Conservation (phyloP, 140 eudicot genomes). For the Artemisia princeps region DNA sequence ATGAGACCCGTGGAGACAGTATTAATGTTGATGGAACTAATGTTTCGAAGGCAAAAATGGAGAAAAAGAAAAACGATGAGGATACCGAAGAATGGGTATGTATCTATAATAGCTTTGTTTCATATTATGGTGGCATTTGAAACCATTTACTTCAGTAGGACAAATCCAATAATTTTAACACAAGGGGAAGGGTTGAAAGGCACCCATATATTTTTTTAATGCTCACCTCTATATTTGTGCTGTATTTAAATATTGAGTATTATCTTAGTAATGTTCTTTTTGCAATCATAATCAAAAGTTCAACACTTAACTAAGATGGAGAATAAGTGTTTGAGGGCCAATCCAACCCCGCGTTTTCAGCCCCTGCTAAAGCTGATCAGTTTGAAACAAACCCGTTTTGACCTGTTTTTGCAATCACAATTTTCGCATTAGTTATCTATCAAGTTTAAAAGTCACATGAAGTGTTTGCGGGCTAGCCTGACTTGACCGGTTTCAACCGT, state of each 20-base stretch:
- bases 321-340: too few relatives aligned
- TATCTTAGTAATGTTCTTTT: too few relatives aligned
- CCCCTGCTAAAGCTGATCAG: too few relatives aligned
- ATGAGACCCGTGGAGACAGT: conserved; percentile 82
- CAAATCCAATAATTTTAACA: neutral
- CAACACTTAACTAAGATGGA: too few relatives aligned
- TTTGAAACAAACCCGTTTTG: too few relatives aligned
- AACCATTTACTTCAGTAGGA: neutral
- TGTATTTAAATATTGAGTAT: neutral
- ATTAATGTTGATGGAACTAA: conserved; percentile 63
- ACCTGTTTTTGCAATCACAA: too few relatives aligned
- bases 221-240: neutral
- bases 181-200: neutral
- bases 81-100: conserved; percentile 98
- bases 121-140: neutral
- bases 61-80: conserved; percentile 92
- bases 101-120: neutral
- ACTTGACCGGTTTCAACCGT: too few relatives aligned
- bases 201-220: neutral
- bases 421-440: too few relatives aligned
- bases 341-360: too few relatives aligned
- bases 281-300: too few relatives aligned
- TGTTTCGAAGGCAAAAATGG: conserved; percentile 64
- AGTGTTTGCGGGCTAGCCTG: too few relatives aligned
- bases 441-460: too few relatives aligned